These are phyloP conservation scores for Waltergamsia citrina DNA, from an alignment of 2,329 filamentous ascomycete species.

Conservation along the genomic window DNA sequence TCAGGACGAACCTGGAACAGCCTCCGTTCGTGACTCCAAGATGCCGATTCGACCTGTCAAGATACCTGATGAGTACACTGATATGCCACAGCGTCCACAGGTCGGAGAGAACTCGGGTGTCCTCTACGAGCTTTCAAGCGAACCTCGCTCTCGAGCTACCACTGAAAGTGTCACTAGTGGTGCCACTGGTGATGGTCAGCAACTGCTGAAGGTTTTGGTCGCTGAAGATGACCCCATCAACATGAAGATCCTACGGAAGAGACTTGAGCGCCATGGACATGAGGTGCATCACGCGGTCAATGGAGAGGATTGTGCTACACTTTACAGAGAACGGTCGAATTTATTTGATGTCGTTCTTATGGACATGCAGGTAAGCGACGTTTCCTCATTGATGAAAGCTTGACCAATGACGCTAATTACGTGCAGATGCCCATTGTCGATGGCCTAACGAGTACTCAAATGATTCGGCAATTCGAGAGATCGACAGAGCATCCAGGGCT, in stretches of 20 bases:
- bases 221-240: constrained; percentile 88
- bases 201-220: constrained; percentile 54
- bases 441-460: constrained; percentile 70
- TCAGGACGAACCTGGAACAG: constrained; percentile 19
- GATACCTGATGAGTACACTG: constrained; percentile 34
- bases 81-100: constrained; percentile 20
- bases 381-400: not conserved
- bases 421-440: constrained; percentile 85
- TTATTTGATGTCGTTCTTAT: constrained; percentile 75
- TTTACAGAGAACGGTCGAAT: constrained; percentile 53
- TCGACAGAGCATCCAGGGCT: constrained; percentile 33
- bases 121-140: constrained; percentile 26
- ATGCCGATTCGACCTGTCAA: constrained; percentile 37
- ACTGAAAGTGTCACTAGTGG: constrained; percentile 14
- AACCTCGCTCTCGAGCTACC: constrained; percentile 4
- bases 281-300: constrained; percentile 65
- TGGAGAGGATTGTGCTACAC: constrained; percentile 71
- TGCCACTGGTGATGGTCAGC: constrained; percentile 9
- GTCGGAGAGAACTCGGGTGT: constrained; percentile 21
- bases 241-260: constrained; percentile 69
- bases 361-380: constrained; percentile 75
- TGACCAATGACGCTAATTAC: not conserved
- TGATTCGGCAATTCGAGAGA: constrained; percentile 69
- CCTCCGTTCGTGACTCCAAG: constrained; percentile 31
- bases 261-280: constrained; percentile 69